Base-by-base conservation (phyloP, 352 stramenopile species). In the Phytophthora citrophthora region DNA sequence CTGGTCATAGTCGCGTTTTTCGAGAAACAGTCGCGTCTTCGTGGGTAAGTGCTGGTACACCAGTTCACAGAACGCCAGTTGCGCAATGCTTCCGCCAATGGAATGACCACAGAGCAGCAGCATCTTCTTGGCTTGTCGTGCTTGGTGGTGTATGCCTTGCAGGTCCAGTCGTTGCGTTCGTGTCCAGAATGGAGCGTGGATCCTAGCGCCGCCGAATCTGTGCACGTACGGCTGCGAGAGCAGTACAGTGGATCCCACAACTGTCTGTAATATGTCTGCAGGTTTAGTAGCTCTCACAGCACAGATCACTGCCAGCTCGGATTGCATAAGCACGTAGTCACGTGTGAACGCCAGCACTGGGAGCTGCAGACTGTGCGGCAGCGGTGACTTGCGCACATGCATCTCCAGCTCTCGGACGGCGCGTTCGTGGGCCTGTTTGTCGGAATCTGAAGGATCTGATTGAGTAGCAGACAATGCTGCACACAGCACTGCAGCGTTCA, bases 141-240 rank as follows among this genome's bases (percentile, higher is more conserved):
- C 81, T 46, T 80, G 68, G 16, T 69, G 64, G 53, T 89, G 72
- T 18, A 89, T 70, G 0, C 71, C 61, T 15, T 84, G 62, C 38
- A 91, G 61, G 39, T 86, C 70, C 15, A 95, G 62, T 49, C 77
- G 77, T 63, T 88, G 70, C 11, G 78, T 79, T 50, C 81, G 69
- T 57, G 80, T 89, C 83, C 86, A 91, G 61, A 95, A 94, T 18
- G 88, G 83, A 54, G 79, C 61, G 49, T 95, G 88, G 54, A 95
- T 83, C 24, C 83, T 75, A 13, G 83, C 83, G 15, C 86, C 88
- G 31, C 81, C 88, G 40, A 91, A 94, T 32, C 86, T 77, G 27
- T 89, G 88, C 15, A 83, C 74, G 15, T 82, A 90, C 20, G 87
- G 86, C 45, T 89, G 74, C 6, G 73, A 73, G 20, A 94, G 57